Conservation (phyloP, 2,329 filamentous ascomycete genomes). For the Xylariaceae sp. region DNA sequence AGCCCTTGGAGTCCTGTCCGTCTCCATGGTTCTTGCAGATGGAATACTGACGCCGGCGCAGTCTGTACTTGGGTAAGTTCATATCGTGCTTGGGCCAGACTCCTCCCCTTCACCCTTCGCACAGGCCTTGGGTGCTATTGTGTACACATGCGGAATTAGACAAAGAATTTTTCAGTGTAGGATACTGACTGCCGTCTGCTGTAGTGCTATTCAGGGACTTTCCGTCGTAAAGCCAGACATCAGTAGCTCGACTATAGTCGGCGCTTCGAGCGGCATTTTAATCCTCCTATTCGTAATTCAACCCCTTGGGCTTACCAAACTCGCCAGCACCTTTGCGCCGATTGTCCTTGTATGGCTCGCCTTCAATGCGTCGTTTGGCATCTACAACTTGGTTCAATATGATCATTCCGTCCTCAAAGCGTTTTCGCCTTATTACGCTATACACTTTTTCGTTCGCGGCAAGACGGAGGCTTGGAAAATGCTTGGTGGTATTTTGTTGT, state of each 20-base stretch:
- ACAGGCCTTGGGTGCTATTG: no score
- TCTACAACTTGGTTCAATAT: conserved; percentile 55
- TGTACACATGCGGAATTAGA: no score
- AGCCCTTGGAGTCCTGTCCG: conserved; percentile 59
- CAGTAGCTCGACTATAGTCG: conserved; percentile 54
- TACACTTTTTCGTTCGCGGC: conserved; percentile 57
- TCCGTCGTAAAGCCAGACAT: conserved; percentile 56
- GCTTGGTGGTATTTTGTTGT: conserved; percentile 66
- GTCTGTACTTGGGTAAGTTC: conserved; percentile 53
- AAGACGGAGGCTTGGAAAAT: conserved; percentile 58
- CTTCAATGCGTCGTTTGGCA: conserved; percentile 59
- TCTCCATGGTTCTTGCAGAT: conserved; percentile 63
- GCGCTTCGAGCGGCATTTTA: conserved; percentile 60
- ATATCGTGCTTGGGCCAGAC: background rate
- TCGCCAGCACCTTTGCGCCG: conserved; percentile 60
- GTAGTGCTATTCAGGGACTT: conserved; percentile 59
- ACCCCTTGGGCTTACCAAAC: conserved; percentile 58
- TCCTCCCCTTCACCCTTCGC: no score
- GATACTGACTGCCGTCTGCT: background rate
- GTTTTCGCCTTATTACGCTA: conserved; percentile 57
- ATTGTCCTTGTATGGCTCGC: conserved; percentile 64
- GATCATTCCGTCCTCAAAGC: conserved; percentile 54
- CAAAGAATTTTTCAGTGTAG: background rate
- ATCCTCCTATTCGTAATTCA: conserved; percentile 61
- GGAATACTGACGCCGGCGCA: conserved; percentile 66